Conservation (phyloP, 2,329 filamentous ascomycete genomes). For the Pyrenochaeta sp. region DNA sequence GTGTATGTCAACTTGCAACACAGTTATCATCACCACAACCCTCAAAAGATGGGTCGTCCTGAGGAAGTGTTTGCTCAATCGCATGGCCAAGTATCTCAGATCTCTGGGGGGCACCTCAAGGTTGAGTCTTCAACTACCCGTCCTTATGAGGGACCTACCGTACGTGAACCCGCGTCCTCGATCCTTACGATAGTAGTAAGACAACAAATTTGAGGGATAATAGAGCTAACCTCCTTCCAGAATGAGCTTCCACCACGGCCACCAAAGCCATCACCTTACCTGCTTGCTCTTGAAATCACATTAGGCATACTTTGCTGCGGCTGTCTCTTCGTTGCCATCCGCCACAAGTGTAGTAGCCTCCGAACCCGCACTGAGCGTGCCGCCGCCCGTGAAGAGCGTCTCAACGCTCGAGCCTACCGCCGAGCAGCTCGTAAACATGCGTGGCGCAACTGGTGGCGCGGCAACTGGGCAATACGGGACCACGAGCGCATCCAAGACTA, state of each 20-base stretch:
- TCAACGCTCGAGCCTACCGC: conserved; percentile 61
- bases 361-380: conserved; percentile 62
- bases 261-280: conserved; percentile 38
- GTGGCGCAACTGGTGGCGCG: conserved; percentile 61
- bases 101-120: conserved; percentile 24
- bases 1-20: conserved; percentile 41
- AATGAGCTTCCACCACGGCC: conserved; percentile 32
- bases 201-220: not conserved
- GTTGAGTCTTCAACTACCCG: conserved; percentile 18
- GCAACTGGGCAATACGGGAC: conserved; percentile 41
- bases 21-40: conserved; percentile 23
- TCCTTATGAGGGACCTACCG: conserved; percentile 21
- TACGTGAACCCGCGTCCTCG: conserved; percentile 2
- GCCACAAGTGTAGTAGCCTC: conserved; percentile 58
- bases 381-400: conserved; percentile 63
- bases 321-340: conserved; percentile 55
- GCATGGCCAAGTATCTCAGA: conserved; percentile 22
- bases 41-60: conserved; percentile 36
- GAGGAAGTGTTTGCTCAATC: conserved; percentile 31
- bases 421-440: conserved; percentile 62
- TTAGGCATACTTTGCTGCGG: conserved; percentile 55
- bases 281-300: conserved; percentile 56
- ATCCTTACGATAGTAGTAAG: too few relatives aligned
- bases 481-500: conserved; percentile 52
- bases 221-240: conserved; percentile 2